Conservation (phyloP, 2,329 filamentous ascomycete genomes). For the Fusarium nematophilum region DNA sequence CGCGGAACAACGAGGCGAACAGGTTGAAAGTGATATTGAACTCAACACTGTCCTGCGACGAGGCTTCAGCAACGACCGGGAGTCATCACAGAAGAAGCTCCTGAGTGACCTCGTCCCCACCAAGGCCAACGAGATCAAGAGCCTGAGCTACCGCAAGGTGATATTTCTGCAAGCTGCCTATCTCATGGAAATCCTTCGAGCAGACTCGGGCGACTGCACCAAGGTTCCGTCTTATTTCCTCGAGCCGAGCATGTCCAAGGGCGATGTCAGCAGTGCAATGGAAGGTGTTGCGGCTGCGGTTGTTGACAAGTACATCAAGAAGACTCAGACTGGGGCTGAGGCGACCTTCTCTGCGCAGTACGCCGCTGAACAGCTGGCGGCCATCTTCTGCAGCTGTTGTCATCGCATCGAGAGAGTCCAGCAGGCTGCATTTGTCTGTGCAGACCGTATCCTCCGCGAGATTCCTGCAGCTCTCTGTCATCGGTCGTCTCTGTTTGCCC, state of each 20-base stretch:
- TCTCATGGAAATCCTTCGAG: conserved; percentile 88
- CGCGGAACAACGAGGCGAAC: conserved; percentile 86
- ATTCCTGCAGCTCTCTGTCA: conserved; percentile 93
- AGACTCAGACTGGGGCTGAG: conserved; percentile 76
- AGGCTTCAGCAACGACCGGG: conserved; percentile 83
- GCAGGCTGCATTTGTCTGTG: conserved; percentile 83
- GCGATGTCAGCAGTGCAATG: conserved; percentile 73
- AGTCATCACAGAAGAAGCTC: conserved; percentile 82
- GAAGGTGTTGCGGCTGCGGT: conserved; percentile 74
- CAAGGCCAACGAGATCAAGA: conserved; percentile 81
- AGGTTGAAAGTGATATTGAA: conserved; percentile 95
- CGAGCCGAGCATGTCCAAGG: conserved; percentile 83
- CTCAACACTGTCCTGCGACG: conserved; percentile 92
- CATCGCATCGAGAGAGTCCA: conserved; percentile 94
- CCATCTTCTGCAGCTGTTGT: conserved; percentile 89
- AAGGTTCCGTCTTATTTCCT: conserved; percentile 92
- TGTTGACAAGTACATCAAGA: conserved; percentile 81
- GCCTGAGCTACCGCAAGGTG: conserved; percentile 87
- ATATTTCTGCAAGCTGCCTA: conserved; percentile 94
- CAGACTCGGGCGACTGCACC: conserved; percentile 88
- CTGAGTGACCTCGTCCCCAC: conserved; percentile 79
- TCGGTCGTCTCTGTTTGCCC: conserved; percentile 87
- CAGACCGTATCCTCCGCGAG: conserved; percentile 84
- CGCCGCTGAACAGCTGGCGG: conserved; percentile 87
- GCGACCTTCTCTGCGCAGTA: conserved; percentile 90